phyloP scores from a whole-genome alignment of 768 basidiomycete genomes.

The Kwoniella dendrophila region DNA sequence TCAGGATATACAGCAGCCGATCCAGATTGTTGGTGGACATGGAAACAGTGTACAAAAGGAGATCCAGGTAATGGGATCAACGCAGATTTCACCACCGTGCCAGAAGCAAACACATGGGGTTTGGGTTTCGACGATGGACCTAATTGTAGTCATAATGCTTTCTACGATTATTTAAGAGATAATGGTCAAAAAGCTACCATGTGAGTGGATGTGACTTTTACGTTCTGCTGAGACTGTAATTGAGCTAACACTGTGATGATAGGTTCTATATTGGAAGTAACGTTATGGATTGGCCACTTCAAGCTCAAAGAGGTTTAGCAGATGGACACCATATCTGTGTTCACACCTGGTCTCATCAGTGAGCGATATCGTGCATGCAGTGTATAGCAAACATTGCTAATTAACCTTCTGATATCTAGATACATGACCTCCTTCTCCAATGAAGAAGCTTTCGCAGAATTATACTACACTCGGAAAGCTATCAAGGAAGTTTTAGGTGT shows the following conservation, averaged over 20 bases:
- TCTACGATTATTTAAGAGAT: constrained; percentile 56
- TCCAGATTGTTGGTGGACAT: constrained; percentile 58
- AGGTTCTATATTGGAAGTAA: constrained; percentile 59
- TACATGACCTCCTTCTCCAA: constrained; percentile 64
- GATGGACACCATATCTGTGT: constrained; percentile 56
- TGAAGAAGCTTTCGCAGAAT: constrained; percentile 53
- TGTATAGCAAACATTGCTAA: neutral
- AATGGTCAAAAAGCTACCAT: constrained; percentile 56
- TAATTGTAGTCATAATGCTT: constrained; percentile 57
- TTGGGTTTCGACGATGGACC: constrained; percentile 58
- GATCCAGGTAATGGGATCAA: constrained; percentile 34
- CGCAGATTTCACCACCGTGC: constrained; percentile 50
- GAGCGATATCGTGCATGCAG: neutral
- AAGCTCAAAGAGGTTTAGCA: constrained; percentile 53
- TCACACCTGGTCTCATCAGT: constrained; percentile 53
- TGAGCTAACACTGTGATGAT: constrained; percentile 1
- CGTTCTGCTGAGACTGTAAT: too few species aligned
- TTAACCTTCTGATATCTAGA: too few species aligned
- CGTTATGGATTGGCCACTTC: constrained; percentile 58
- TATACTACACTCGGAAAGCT: constrained; percentile 50
- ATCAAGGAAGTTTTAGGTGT: constrained; percentile 51
- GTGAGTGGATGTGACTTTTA: constrained; percentile 26
- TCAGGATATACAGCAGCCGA: constrained; percentile 46
- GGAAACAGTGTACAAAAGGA: constrained; percentile 45
- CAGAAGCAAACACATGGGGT: constrained; percentile 56